phyloP scores from a whole-genome alignment of 1,284 basidiomycete species.

The Puccinia horiana region DNA sequence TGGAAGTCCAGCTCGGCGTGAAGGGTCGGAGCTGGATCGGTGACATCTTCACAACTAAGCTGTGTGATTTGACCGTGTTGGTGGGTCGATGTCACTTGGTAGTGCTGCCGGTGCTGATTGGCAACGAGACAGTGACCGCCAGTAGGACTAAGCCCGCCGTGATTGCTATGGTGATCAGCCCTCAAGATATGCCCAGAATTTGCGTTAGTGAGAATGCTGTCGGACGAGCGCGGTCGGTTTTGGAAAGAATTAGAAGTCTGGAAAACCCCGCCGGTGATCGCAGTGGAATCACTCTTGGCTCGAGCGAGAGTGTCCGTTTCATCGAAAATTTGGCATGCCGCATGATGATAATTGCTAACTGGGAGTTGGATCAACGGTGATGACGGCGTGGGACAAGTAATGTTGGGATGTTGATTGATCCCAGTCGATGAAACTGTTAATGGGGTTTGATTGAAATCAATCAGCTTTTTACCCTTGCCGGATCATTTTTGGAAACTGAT shows the following conservation, averaged over 20 bases:
- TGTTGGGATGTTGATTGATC: constrained; percentile 13
- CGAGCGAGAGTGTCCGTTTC: constrained; percentile 22
- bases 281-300: constrained; percentile 26
- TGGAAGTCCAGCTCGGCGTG: constrained; percentile 19
- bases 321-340: constrained; percentile 19
- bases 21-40: constrained; percentile 1
- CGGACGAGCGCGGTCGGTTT: constrained; percentile 33
- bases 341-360: not conserved
- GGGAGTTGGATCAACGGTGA: constrained; percentile 22
- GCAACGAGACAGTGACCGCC: constrained; percentile 5
- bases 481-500: not conserved
- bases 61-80: constrained; percentile 7
- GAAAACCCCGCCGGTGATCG: constrained; percentile 3
- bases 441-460: not conserved
- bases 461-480: not conserved
- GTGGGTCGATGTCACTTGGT: constrained; percentile 3
- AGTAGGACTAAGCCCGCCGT: not conserved
- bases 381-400: constrained; percentile 17
- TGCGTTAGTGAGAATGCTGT: constrained; percentile 4
- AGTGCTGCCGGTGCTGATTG: not conserved
- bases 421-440: constrained; percentile 17
- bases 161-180: constrained; percentile 1
- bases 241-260: constrained; percentile 4
- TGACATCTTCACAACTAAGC: not conserved
- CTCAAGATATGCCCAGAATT: constrained; percentile 12